A percentile compares a stretch with the other conserved stretches of the same genome.
These are phyloP conservation scores for Nemania abortiva DNA, from an alignment of 2,329 filamentous ascomycete species.

Conservation along the genomic window DNA sequence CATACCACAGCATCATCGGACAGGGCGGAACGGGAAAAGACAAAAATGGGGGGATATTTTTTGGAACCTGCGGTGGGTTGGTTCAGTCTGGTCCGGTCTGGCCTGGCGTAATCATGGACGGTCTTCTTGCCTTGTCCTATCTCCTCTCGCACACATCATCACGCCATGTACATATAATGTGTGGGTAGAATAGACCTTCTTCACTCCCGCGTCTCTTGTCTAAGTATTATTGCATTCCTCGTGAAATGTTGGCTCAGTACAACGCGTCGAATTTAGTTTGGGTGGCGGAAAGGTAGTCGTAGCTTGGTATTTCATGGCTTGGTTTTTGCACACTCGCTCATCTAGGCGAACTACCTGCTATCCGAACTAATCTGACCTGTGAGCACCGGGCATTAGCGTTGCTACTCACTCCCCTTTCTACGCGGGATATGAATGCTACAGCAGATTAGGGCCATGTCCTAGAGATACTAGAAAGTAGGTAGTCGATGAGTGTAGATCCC, in stretches of 20 bases:
- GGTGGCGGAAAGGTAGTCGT: background rate
- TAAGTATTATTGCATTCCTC: background rate
- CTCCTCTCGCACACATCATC: background rate
- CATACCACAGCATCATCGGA: slow-evolving; percentile 27
- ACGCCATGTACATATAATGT: slow-evolving; percentile 6
- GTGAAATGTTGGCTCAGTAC: background rate
- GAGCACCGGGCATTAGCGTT: background rate
- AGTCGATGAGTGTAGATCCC: background rate
- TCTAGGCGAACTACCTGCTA: too few relatives aligned
- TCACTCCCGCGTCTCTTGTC: slow-evolving; percentile 15
- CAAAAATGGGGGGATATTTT: slow-evolving; percentile 5
- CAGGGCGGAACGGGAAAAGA: slow-evolving; percentile 8
- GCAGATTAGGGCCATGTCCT: background rate
- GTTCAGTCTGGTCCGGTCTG: slow-evolving; percentile 13
- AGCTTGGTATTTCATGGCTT: background rate
- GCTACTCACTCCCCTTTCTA: background rate
- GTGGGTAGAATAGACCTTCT: slow-evolving; percentile 27
- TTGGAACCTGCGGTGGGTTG: slow-evolving; percentile 14
- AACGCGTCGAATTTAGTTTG: background rate
- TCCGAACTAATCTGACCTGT: background rate
- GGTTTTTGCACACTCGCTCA: background rate
- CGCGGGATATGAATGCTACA: background rate
- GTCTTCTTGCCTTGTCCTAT: background rate
- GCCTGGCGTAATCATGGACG: background rate
- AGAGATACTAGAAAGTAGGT: background rate